A percentile compares a stretch with the other conserved stretches of the same genome.
These are phyloP conservation scores for Erigeron philadelphicus DNA, from an alignment of 140 eudicot species.

Conservation along the genomic window DNA sequence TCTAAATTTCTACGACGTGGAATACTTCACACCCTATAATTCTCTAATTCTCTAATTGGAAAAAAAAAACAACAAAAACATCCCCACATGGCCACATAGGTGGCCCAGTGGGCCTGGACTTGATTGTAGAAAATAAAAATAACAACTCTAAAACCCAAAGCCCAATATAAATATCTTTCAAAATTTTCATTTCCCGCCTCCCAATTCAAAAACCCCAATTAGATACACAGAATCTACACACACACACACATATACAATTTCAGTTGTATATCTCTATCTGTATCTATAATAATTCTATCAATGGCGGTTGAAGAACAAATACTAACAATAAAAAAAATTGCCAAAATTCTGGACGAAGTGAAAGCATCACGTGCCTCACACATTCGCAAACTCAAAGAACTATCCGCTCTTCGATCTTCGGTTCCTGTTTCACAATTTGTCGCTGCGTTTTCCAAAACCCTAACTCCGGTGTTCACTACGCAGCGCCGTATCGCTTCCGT, in stretches of 20 bases:
- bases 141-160: not conserved
- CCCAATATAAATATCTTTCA: constrained; percentile 2
- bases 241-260: not conserved
- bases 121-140: not conserved
- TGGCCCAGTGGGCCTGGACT: not conserved
- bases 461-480: constrained; percentile 60
- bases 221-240: not conserved
- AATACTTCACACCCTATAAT: too few relatives aligned
- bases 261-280: not conserved
- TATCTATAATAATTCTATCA: not conserved
- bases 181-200: constrained; percentile 22
- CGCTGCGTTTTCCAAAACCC: constrained; percentile 58
- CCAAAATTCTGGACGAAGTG: constrained; percentile 53
- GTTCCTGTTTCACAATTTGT: constrained; percentile 41
- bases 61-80: too few relatives aligned
- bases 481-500: constrained; percentile 66
- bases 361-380: constrained; percentile 72
- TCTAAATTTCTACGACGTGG: too few relatives aligned
- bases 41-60: too few relatives aligned
- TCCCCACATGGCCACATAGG: too few relatives aligned
- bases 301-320: constrained; percentile 42
- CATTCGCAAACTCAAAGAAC: constrained; percentile 80
- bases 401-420: constrained; percentile 51
- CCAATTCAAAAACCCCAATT: constrained; percentile 4
- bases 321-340: constrained; percentile 40